These are phyloP conservation scores for Claviceps pazoutovae DNA, from an alignment of 2,329 filamentous ascomycete species.

Conservation along the genomic window DNA sequence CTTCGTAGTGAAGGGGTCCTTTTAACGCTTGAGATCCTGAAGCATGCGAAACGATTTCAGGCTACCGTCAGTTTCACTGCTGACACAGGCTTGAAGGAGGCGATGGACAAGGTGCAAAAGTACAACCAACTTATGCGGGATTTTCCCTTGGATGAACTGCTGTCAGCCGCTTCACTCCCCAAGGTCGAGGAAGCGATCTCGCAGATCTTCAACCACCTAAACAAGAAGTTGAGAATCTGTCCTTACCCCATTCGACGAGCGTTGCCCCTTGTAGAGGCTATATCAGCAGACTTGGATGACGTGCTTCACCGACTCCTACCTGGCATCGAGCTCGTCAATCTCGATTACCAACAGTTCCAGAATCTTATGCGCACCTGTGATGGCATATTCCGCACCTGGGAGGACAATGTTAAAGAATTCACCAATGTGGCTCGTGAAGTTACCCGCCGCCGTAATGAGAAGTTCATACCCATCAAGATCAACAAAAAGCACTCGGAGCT, in stretches of 20 bases:
- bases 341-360: slow-evolving; percentile 84
- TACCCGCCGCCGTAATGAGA: slow-evolving; percentile 83
- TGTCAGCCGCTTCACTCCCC: slow-evolving; percentile 77
- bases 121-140: slow-evolving; percentile 99
- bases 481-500: slow-evolving; percentile 74
- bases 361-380: slow-evolving; percentile 72
- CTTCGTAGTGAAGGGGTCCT: slow-evolving; percentile 77
- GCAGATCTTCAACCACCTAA: slow-evolving; percentile 85
- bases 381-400: slow-evolving; percentile 82
- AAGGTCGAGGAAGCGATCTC: slow-evolving; percentile 83
- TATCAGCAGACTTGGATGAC: slow-evolving; percentile 82
- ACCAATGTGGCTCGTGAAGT: slow-evolving; percentile 95
- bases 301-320: slow-evolving; percentile 76
- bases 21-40: slow-evolving; percentile 85
- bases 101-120: slow-evolving; percentile 90
- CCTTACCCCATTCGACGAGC: slow-evolving; percentile 89
- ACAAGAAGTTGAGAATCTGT: slow-evolving; percentile 94
- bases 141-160: slow-evolving; percentile 86
- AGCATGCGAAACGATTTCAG: slow-evolving; percentile 95
- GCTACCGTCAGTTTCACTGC: slow-evolving; percentile 93
- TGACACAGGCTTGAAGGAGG: slow-evolving; percentile 91
- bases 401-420: slow-evolving; percentile 93
- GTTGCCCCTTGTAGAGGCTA: slow-evolving; percentile 87
- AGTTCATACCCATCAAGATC: slow-evolving; percentile 98
- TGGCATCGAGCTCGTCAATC: slow-evolving; percentile 76